These are phyloP conservation scores for Kwoniella dejecticola DNA, from an alignment of 768 basidiomycete species.

Conservation along the genomic window DNA sequence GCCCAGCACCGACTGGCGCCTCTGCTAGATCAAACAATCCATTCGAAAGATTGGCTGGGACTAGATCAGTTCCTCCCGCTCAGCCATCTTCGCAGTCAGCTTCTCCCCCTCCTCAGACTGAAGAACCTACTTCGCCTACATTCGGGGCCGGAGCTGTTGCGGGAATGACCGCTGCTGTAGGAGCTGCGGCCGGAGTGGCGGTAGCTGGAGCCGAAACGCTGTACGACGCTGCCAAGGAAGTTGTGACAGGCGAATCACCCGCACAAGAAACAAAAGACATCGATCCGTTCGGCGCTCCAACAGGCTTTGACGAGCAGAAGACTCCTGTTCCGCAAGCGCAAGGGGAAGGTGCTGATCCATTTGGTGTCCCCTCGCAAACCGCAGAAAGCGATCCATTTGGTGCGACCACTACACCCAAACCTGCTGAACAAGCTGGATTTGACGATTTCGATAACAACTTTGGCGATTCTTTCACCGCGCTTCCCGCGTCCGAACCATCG, in stretches of 20 bases:
- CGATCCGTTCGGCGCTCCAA: constrained; percentile 32
- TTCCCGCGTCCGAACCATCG: constrained; percentile 40
- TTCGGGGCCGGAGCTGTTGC: constrained; percentile 36
- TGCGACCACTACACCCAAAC: constrained; percentile 14
- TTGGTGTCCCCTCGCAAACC: constrained; percentile 16
- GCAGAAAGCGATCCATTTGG: constrained; percentile 40
- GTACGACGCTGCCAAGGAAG: constrained; percentile 39
- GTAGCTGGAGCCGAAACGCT: constrained; percentile 38
- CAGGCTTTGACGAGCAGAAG: neutral
- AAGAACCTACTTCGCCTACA: constrained; percentile 22
- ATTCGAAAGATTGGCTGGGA: constrained; percentile 64
- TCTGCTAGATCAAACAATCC: constrained; percentile 78
- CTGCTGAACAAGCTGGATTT: neutral
- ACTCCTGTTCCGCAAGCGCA: constrained; percentile 2
- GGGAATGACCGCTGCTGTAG: constrained; percentile 39
- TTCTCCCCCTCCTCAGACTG: constrained; percentile 1
- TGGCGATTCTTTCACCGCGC: constrained; percentile 52
- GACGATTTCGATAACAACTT: constrained; percentile 48
- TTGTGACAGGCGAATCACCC: constrained; percentile 20
- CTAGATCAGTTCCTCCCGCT: neutral
- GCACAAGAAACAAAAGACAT: constrained; percentile 9
- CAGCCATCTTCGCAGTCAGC: constrained; percentile 4
- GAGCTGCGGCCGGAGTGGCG: constrained; percentile 27
- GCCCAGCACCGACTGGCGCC: constrained; percentile 60
- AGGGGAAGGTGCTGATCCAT: constrained; percentile 35